phyloP scores from a whole-genome alignment of 495 filamentous ascomycete species.

The Aspergillus bridgeri region DNA sequence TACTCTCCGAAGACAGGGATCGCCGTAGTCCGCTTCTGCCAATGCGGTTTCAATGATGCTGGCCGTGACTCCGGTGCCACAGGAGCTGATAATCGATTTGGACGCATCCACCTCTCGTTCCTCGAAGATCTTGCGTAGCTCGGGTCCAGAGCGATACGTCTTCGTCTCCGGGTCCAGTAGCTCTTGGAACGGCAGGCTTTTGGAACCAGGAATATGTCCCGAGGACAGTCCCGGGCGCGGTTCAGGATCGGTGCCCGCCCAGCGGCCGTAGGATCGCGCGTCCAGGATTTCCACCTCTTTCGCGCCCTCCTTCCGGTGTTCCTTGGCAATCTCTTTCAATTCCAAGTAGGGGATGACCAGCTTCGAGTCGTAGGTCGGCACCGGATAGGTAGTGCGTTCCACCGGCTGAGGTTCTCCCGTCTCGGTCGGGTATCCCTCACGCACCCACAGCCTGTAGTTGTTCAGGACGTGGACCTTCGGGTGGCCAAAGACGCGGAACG shows the following conservation, averaged over 20 bases:
- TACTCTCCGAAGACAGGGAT: constrained; percentile 63
- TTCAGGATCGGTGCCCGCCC: constrained; percentile 79
- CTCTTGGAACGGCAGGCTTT: constrained; percentile 74
- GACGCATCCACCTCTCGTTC: constrained; percentile 70
- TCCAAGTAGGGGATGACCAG: constrained; percentile 72
- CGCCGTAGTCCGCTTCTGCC: constrained; percentile 69
- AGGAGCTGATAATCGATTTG: constrained; percentile 85
- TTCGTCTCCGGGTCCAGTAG: constrained; percentile 81
- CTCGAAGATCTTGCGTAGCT: constrained; percentile 74
- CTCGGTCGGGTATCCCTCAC: constrained; percentile 76
- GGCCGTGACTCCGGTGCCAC: constrained; percentile 95
- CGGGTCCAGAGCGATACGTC: constrained; percentile 65
- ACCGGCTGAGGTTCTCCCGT: constrained; percentile 65
- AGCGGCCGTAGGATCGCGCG: constrained; percentile 76
- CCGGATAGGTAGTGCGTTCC: constrained; percentile 51
- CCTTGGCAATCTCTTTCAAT: constrained; percentile 69
- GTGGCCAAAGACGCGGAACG: constrained; percentile 84
- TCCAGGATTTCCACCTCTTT: constrained; percentile 86
- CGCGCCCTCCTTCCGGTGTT: constrained; percentile 72
- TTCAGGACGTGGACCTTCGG: constrained; percentile 86
- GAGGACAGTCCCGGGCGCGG: constrained; percentile 82
- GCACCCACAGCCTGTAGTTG: constrained; percentile 89
- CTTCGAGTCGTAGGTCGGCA: constrained; percentile 50
- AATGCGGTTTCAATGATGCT: constrained; percentile 86
- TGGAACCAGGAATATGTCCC: constrained; percentile 87